Evolutionary conservation across 371 early-diverging fungal species (phyloP).

Genomic region (Mucor mucedo): DNA sequence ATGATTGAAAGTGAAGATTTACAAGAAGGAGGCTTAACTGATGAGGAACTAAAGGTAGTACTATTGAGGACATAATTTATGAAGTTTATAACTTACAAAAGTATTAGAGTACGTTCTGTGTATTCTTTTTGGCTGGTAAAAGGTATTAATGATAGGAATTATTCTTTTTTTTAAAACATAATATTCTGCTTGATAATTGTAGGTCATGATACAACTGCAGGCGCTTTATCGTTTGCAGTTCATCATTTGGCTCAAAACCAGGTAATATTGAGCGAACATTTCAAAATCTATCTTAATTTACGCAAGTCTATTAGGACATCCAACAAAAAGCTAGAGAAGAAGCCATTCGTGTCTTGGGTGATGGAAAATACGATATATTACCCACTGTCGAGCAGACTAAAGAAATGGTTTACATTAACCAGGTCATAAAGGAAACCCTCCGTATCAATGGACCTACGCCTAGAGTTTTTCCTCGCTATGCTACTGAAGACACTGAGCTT

Average conservation of each 20-base stretch:
- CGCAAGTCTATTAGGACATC: conserved; percentile 27
- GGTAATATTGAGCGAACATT: conserved; percentile 23
- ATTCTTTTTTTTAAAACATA: not conserved
- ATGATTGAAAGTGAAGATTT: conserved; percentile 13
- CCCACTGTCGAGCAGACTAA: conserved; percentile 51
- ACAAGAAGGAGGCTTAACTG: conserved; percentile 10
- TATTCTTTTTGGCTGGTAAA: not conserved
- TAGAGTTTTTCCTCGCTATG: conserved; percentile 17
- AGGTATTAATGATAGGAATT: not conserved
- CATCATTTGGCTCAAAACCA: not conserved
- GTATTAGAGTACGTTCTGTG: not conserved
- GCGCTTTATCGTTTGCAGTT: not conserved
- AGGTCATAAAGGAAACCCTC: conserved; percentile 28
- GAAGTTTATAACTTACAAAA: not conserved
- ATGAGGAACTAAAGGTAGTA: conserved; percentile 18
- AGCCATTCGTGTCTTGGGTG: conserved; percentile 54
- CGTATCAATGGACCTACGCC: conserved; percentile 21
- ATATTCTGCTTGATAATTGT: not conserved
- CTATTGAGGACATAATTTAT: too few species aligned
- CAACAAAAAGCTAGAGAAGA: conserved; percentile 59
- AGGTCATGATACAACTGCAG: not conserved
- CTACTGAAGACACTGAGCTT: conserved; percentile 44
- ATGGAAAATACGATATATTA: conserved; percentile 37
- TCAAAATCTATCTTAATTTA: not conserved
- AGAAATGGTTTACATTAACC: conserved; percentile 48